Base-by-base conservation (phyloP, 495 filamentous ascomycete genomes). In the Astrocystis sublimbata region DNA sequence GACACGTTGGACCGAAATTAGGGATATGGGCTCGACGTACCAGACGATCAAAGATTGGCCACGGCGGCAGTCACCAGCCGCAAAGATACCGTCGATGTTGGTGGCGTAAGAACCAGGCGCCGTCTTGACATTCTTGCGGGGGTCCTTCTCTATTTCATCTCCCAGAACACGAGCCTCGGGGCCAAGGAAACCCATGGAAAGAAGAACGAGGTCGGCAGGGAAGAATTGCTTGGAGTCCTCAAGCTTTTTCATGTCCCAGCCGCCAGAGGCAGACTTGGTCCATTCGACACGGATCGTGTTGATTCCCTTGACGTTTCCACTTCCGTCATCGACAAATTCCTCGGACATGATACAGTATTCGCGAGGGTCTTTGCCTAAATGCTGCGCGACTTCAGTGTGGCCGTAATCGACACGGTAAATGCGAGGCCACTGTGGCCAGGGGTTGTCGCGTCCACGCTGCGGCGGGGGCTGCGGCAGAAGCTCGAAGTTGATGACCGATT, bases 301-400 rank as follows among this genome's bases (percentile, higher is more conserved):
- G 84, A 98, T 98, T 65, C 94, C 94, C 80, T 90, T 92, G 66
- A 99, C 93, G 60, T 88, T 87, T 63, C 92, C 93, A 41, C 75
- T 84, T 43, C 92, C 96, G 66, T 98, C 94, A 60, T 92, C 91
- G 24, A 97, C 92, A 66, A 99, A 99, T 66, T 97, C 93, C 78
- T 94, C 92, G 19, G 91, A 96, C 93, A 98, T 97, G 75, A 99
- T 91, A 80, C 94, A 97, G 83, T 89, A 99, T 80, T 99, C 94
- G 64, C 94, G 92, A 42, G 94, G 94, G 71, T 99, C 94, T 73
- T 93, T 92, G 77, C 96, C 94, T 84, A 93, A 92, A 78, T 97
- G 94, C 61, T 96, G 93, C 76, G 94, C 92, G 62, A 99, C 94
- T 73, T 99, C 94, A 2, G 88, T 86, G 81, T 99, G 94, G 50